Conservation (phyloP, 2,329 filamentous ascomycete genomes). For the Chaetomium sp. region DNA sequence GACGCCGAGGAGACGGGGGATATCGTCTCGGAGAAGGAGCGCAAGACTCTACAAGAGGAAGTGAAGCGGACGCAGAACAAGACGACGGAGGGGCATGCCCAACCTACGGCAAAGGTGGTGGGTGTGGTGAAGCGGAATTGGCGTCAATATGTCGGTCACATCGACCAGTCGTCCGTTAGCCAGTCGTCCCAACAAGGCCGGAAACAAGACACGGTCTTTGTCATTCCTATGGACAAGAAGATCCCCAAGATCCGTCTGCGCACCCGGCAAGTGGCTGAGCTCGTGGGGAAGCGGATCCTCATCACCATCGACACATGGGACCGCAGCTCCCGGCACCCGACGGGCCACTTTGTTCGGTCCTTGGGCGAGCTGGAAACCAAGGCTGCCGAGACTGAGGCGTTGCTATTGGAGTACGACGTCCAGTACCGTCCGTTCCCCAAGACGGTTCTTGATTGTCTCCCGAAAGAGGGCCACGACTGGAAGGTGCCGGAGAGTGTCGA, state of each 20-base stretch:
- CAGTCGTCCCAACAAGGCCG: constrained; percentile 67
- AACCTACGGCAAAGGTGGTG: constrained; percentile 88
- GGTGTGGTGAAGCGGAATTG: constrained; percentile 93
- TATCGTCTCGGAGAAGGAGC: constrained; percentile 83
- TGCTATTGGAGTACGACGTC: constrained; percentile 92
- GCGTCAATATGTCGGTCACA: constrained; percentile 94
- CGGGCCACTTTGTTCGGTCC: constrained; percentile 89
- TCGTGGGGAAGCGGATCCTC: constrained; percentile 84
- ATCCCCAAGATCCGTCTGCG: constrained; percentile 93
- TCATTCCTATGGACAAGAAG: constrained; percentile 96
- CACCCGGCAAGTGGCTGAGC: constrained; percentile 80
- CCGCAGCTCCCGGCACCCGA: constrained; percentile 82
- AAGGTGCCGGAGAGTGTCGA: constrained; percentile 73
- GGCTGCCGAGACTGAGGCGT: constrained; percentile 91
- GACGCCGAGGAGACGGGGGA: constrained; percentile 71
- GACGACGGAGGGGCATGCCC: constrained; percentile 66
- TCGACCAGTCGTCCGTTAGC: constrained; percentile 79
- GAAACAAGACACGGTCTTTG: constrained; percentile 85
- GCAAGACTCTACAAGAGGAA: constrained; percentile 81
- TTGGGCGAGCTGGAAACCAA: constrained; percentile 93
- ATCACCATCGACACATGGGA: constrained; percentile 96
- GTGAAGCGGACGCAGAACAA: constrained; percentile 79
- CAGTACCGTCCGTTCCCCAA: constrained; percentile 97
- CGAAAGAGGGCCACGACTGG: constrained; percentile 88
- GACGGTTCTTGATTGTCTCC: constrained; percentile 87